Evolutionary conservation across 257 asterid species (phyloP).

Genomic region (Pogostemon cablin): DNA sequence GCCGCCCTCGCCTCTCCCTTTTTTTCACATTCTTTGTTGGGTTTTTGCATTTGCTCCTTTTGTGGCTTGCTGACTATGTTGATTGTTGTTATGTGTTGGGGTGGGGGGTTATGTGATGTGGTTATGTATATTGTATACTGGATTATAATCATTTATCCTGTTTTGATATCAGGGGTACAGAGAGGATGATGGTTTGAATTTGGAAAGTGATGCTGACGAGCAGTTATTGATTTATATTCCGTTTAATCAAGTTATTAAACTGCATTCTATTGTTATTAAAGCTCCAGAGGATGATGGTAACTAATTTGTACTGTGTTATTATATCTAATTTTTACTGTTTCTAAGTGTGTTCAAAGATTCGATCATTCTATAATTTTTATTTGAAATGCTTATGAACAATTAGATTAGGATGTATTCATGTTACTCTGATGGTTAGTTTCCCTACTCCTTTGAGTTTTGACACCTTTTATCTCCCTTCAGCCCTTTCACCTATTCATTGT

Average conservation of each 20-base stretch:
- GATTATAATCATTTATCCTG: constrained; percentile 7
- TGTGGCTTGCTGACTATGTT: not conserved
- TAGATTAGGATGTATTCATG: not conserved
- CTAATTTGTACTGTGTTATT: constrained; percentile 1
- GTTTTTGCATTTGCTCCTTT: not conserved
- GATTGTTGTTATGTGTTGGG: not conserved
- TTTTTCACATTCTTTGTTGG: not conserved
- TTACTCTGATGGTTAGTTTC: not conserved
- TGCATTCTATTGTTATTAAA: constrained; percentile 69
- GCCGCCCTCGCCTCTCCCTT: not conserved
- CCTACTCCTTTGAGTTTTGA: not conserved
- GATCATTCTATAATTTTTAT: not conserved
- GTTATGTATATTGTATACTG: not conserved
- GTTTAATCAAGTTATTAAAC: constrained; percentile 80
- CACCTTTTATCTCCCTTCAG: not conserved
- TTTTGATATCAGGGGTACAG: constrained; percentile 75
- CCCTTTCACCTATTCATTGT: not conserved
- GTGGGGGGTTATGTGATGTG: constrained; percentile 5
- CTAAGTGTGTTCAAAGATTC: not conserved
- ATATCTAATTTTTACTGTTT: not conserved
- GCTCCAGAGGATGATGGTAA: constrained; percentile 97
- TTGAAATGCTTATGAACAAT: not conserved
- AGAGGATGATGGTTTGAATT: constrained; percentile 85
- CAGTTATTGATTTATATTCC: constrained; percentile 89
- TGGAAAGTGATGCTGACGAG: constrained; percentile 98